phyloP scores from a whole-genome alignment of 106 monocot genomes.

The Acorus calamus region DNA sequence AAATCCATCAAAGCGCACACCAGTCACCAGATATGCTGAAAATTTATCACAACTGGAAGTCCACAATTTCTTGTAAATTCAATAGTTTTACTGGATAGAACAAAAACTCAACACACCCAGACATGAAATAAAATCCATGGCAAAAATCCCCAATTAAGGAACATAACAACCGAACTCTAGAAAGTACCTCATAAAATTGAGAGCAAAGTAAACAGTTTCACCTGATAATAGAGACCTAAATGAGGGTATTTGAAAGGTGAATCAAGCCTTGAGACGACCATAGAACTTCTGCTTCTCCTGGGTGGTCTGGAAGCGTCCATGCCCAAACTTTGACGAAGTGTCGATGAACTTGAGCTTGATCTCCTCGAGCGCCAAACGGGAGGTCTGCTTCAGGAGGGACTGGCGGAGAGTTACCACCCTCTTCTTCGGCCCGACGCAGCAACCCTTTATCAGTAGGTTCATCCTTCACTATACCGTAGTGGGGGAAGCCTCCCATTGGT shows the following conservation, averaged over 20 bases:
- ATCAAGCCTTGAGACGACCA: conserved; percentile 19
- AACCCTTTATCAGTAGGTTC: conserved; percentile 23
- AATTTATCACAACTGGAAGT: no score
- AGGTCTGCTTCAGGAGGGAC: conserved; percentile 22
- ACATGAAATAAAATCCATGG: no score
- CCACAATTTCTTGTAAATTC: no score
- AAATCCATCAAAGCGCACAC: no score
- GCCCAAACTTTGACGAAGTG: conserved; percentile 27
- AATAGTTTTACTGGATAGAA: no score
- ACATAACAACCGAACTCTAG: no score
- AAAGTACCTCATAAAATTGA: no score
- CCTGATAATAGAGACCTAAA: no score
- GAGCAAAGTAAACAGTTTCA: no score
- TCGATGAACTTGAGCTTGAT: conserved; percentile 27
- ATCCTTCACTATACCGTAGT: conserved; percentile 21
- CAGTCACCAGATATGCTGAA: no score
- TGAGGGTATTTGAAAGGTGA: not conserved
- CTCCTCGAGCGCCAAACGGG: conserved; percentile 10
- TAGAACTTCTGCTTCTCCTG: conserved; percentile 26
- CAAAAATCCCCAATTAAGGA: no score
- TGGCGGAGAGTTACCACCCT: conserved; percentile 21
- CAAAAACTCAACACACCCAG: no score
- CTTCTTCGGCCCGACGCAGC: conserved; percentile 27
- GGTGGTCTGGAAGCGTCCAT: conserved; percentile 28
- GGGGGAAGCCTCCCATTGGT: conserved; percentile 24